Percentiles rank a stretch among this genome's conserved stretches.
These are phyloP conservation scores for Beta lomatogona DNA, from an alignment of 179 eudicot genomes.

Conservation along the genomic window DNA sequence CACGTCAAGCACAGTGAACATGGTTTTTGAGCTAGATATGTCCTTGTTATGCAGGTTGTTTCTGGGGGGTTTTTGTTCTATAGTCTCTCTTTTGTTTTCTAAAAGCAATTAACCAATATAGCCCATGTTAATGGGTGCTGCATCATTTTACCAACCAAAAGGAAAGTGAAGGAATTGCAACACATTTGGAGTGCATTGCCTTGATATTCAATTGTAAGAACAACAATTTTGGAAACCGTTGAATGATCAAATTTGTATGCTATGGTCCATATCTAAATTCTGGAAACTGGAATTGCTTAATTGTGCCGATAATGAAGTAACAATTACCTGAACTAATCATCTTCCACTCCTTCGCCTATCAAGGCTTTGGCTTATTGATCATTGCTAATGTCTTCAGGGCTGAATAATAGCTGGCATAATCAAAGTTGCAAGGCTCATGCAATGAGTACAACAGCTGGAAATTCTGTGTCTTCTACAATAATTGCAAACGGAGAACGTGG, in stretches of 20 bases:
- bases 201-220: conserved; percentile 2
- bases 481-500: conserved; percentile 37
- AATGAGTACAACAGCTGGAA: conserved; percentile 62
- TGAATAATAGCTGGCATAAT: conserved; percentile 44
- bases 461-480: conserved; percentile 38
- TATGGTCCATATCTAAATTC: not conserved
- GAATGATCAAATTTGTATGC: not conserved
- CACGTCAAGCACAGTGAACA: not conserved
- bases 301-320: not conserved
- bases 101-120: no score
- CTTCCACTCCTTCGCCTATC: not conserved
- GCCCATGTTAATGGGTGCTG: no score
- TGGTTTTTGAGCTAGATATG: not conserved
- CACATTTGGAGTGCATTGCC: not conserved
- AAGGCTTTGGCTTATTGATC: conserved; percentile 8
- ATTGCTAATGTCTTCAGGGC: conserved; percentile 41
- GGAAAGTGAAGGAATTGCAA: no score
- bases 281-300: not conserved
- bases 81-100: not conserved
- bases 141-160: no score
- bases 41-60: not conserved
- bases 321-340: not conserved
- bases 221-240: not conserved
- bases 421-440: conserved; percentile 52
- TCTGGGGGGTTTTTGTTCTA: not conserved